Evolutionary conservation across 208 protist species (phyloP).

Genomic region (Spongospora subterranea): DNA sequence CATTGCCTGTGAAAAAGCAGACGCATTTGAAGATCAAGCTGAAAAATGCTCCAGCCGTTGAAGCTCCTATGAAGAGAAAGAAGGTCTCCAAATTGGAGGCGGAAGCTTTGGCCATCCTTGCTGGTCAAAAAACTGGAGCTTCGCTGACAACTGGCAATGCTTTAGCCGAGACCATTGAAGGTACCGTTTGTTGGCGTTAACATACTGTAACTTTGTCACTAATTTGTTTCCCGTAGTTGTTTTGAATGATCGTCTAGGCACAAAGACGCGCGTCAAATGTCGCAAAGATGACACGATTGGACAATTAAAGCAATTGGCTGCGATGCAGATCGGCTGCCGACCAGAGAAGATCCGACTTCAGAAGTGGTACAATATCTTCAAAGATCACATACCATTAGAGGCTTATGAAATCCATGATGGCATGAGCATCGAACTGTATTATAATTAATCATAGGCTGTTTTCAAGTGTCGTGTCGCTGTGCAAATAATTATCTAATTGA

Average conservation of each 20-base stretch:
- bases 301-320: slow-evolving; percentile 81
- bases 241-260: slow-evolving; percentile 79
- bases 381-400: slow-evolving; percentile 81
- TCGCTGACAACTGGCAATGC: not conserved
- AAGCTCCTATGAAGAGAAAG: not conserved
- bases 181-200: not conserved
- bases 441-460: too few species aligned
- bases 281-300: slow-evolving; percentile 80
- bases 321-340: slow-evolving; percentile 78
- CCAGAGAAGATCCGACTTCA: slow-evolving; percentile 82
- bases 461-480: too few species aligned
- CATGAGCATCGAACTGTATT: slow-evolving; percentile 82
- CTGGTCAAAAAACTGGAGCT: not conserved
- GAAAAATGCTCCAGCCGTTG: not conserved
- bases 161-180: slow-evolving; percentile 15
- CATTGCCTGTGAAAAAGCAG: too few species aligned
- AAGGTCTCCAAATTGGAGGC: slow-evolving; percentile 2
- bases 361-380: slow-evolving; percentile 80
- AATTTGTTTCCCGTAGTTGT: slow-evolving; percentile 78
- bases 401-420: slow-evolving; percentile 85
- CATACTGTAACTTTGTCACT: slow-evolving; percentile 65
- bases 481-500: too few species aligned
- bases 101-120: not conserved
- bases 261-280: slow-evolving; percentile 79
- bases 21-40: slow-evolving; percentile 46